phyloP scores from a whole-genome alignment of 805 yeast species.

The Lachancea kluyveri region DNA sequence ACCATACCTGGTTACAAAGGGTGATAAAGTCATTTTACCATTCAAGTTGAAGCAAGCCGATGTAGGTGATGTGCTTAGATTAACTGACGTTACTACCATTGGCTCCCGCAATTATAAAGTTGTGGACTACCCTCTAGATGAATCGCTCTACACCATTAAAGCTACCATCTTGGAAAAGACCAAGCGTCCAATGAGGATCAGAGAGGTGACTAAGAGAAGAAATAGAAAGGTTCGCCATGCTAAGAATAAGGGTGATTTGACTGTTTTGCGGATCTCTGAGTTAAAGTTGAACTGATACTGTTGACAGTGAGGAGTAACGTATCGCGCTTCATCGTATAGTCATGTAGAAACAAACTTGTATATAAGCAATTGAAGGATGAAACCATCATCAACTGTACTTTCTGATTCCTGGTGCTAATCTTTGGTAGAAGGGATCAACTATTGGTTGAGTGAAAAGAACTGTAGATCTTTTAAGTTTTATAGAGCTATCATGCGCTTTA shows the following conservation, averaged over 20 bases:
- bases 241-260: constrained; percentile 61
- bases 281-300: constrained; percentile 45
- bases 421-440: too few relatives aligned
- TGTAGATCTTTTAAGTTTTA: too few relatives aligned
- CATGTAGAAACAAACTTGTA: too few relatives aligned
- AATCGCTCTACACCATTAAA: constrained; percentile 49
- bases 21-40: constrained; percentile 79
- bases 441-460: too few relatives aligned
- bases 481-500: too few relatives aligned
- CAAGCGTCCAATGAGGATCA: constrained; percentile 65
- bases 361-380: too few relatives aligned
- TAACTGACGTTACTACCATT: constrained; percentile 70
- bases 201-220: constrained; percentile 74
- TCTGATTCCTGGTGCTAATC: too few relatives aligned
- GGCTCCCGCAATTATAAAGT: constrained; percentile 82
- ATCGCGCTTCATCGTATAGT: too few relatives aligned
- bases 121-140: constrained; percentile 48
- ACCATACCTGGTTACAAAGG: constrained; percentile 84
- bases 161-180: constrained; percentile 87
- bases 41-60: constrained; percentile 67
- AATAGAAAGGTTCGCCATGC: constrained; percentile 67
- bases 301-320: too few relatives aligned
- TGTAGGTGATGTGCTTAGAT: constrained; percentile 74
- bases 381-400: too few relatives aligned
- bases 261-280: constrained; percentile 72